Evolutionary conservation across 108 stramenopile genomes (phyloP).

Genomic region (Mediolabrus comicus): DNA sequence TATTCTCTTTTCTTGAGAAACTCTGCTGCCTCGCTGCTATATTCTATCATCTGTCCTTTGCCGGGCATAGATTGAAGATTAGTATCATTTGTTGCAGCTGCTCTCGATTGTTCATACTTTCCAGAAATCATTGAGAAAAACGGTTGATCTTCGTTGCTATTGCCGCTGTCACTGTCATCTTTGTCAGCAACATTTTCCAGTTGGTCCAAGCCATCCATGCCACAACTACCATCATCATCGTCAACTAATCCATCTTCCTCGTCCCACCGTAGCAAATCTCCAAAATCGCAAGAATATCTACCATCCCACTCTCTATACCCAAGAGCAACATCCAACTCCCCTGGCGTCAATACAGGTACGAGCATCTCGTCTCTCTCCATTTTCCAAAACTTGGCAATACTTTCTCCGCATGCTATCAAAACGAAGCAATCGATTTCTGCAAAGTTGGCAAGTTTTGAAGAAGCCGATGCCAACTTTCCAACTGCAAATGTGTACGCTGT

Average conservation of each 20-base stretch:
- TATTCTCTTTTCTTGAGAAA: conserved; percentile 83
- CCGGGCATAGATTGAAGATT: conserved; percentile 62
- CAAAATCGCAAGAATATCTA: conserved; percentile 71
- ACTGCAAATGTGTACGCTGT: conserved; percentile 91
- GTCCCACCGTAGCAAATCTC: conserved; percentile 62
- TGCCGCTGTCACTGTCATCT: conserved; percentile 17
- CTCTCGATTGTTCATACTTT: conserved; percentile 53
- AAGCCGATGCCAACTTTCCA: conserved; percentile 85
- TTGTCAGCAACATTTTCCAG: conserved; percentile 5
- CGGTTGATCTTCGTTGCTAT: conserved; percentile 63
- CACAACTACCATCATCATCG: background rate
- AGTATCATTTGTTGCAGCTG: conserved; percentile 11
- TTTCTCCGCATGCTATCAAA: conserved; percentile 89
- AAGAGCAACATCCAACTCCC: conserved; percentile 92
- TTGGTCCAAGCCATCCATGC: background rate
- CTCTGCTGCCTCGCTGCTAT: conserved; percentile 78
- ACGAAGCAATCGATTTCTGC: conserved; percentile 95
- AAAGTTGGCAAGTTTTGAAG: conserved; percentile 94
- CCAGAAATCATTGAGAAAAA: conserved; percentile 84
- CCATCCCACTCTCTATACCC: conserved; percentile 88
- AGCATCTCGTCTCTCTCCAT: conserved; percentile 65
- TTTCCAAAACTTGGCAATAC: conserved; percentile 72
- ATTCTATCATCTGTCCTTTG: conserved; percentile 69
- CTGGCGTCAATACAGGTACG: conserved; percentile 88
- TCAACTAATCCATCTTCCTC: conserved; percentile 20